Evolutionary conservation across 2,329 filamentous ascomycete species (phyloP).

Genomic region (Grosmannia clavigera): DNA sequence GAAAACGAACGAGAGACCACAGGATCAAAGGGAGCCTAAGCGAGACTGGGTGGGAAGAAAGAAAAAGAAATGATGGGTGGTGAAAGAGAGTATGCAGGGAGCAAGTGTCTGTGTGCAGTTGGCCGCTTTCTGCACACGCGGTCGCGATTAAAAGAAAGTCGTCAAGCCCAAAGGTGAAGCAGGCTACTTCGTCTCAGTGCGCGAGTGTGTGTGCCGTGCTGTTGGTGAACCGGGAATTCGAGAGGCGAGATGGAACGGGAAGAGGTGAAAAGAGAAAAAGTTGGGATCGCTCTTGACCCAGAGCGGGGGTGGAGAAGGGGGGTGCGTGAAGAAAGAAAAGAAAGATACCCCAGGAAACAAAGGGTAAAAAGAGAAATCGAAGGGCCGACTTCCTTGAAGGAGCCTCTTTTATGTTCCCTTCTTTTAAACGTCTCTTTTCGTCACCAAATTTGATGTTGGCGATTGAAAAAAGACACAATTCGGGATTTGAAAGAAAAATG

Average conservation of each 20-base stretch:
- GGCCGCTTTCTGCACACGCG: background rate
- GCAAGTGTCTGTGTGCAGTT: background rate
- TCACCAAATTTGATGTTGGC: background rate
- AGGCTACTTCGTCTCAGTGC: background rate
- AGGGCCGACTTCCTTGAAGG: background rate
- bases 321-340: conserved; percentile 1
- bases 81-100: background rate
- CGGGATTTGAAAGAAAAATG: background rate
- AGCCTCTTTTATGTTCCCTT: background rate
- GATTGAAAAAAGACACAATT: background rate
- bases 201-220: background rate
- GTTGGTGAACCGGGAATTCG: background rate
- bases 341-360: background rate
- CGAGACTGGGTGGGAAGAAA: background rate
- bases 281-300: background rate
- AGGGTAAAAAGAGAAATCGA: background rate
- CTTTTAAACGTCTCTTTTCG: background rate
- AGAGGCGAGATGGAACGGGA: background rate
- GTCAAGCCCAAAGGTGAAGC: background rate
- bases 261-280: background rate
- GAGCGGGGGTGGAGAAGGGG: background rate
- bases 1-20: background rate
- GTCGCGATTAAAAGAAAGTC: background rate
- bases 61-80: background rate
- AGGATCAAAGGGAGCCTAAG: background rate